A percentile compares a stretch with the other conserved stretches of the same genome.
Evolutionary conservation across 257 asterid species (phyloP).

Genomic region (Solanum ahanhuiri): DNA sequence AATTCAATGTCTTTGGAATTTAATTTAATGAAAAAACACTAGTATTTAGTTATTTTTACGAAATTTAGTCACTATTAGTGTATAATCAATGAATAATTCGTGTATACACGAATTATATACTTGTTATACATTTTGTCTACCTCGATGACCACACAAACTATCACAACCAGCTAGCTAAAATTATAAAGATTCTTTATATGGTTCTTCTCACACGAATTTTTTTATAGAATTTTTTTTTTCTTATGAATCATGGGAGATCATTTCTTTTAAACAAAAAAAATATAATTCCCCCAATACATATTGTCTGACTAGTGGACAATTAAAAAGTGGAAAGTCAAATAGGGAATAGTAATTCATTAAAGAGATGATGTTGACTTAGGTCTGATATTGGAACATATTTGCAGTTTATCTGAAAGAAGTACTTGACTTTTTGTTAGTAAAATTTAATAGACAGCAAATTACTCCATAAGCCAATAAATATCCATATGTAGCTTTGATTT

Average conservation of each 20-base stretch:
- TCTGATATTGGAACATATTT: background rate
- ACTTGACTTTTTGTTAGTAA: background rate
- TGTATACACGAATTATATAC: background rate
- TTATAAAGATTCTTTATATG: background rate
- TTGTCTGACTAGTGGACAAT: background rate
- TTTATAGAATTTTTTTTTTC: background rate
- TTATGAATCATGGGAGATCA: background rate
- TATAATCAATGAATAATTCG: background rate
- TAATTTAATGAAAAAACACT: background rate
- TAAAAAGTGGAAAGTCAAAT: background rate
- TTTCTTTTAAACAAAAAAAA: background rate
- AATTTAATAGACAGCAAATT: background rate
- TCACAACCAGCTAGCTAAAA: background rate
- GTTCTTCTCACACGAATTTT: background rate
- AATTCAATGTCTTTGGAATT: background rate
- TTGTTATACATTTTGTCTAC: background rate
- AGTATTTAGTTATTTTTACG: background rate
- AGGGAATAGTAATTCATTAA: background rate
- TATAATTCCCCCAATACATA: background rate
- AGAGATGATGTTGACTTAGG: background rate
- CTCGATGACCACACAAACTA: background rate
- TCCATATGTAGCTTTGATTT: background rate
- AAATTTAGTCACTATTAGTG: background rate
- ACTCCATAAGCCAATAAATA: background rate
- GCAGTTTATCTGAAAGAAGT: background rate